phyloP scores from a whole-genome alignment of 2,329 filamentous ascomycete species.

The Balansia obtecta region DNA sequence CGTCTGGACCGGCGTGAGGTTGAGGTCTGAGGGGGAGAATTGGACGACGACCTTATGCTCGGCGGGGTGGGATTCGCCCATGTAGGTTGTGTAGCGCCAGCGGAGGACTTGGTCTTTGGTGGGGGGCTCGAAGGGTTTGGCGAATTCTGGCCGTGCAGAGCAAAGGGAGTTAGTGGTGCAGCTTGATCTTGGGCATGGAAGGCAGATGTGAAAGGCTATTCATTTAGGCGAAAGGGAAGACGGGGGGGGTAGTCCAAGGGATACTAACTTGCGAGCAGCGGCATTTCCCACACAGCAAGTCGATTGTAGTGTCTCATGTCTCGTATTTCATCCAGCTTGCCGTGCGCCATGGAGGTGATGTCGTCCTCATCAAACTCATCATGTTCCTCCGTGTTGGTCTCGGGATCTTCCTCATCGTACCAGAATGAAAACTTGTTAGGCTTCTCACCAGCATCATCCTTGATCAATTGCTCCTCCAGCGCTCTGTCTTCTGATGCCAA shows the following conservation, averaged over 20 bases:
- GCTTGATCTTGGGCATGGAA: neutral
- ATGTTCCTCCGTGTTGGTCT: slow-evolving; percentile 37
- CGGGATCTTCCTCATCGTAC: slow-evolving; percentile 36
- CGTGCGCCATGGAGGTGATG: slow-evolving; percentile 71
- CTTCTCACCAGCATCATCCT: slow-evolving; percentile 19
- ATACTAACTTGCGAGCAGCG: slow-evolving; percentile 67
- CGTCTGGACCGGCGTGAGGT: slow-evolving; percentile 54
- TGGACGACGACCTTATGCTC: slow-evolving; percentile 90
- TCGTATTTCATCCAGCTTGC: slow-evolving; percentile 75
- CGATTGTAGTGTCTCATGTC: slow-evolving; percentile 83
- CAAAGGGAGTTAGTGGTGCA: neutral
- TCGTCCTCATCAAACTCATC: slow-evolving; percentile 68
- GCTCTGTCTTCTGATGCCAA: slow-evolving; percentile 20
- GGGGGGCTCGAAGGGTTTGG: slow-evolving; percentile 68
- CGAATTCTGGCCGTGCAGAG: slow-evolving; percentile 47
- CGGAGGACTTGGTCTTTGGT: slow-evolving; percentile 58
- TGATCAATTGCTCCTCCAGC: slow-evolving; percentile 19
- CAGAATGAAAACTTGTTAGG: slow-evolving; percentile 31
- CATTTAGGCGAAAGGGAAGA: too few species aligned
- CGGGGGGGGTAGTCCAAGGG: too few species aligned
- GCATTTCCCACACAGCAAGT: slow-evolving; percentile 91
- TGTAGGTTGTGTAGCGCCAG: slow-evolving; percentile 94
- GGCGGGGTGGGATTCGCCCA: slow-evolving; percentile 87
- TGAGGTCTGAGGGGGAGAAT: slow-evolving; percentile 64
- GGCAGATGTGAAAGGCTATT: neutral